Percentiles rank a stretch among this genome's conserved stretches.
Evolutionary conservation across 345 rosid species (phyloP).

Genomic region (Populus tremula): DNA sequence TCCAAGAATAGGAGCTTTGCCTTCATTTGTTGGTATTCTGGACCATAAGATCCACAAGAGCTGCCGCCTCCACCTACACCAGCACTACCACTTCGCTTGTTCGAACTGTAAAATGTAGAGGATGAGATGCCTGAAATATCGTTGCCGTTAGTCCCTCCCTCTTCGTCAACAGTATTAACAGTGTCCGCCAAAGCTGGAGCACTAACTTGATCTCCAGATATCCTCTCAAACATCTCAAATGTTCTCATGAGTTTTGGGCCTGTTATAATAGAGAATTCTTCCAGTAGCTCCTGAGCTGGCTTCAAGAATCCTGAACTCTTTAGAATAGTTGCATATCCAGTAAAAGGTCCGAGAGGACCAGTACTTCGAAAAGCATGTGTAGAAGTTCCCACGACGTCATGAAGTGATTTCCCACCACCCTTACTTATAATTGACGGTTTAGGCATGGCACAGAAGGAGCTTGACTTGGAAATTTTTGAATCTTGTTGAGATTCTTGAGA

Average conservation of each 20-base stretch:
- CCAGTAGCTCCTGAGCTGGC: constrained; percentile 51
- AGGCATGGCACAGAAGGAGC: constrained; percentile 11
- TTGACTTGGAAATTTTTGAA: constrained; percentile 8
- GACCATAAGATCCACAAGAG: constrained; percentile 31
- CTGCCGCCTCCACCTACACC: constrained; percentile 26
- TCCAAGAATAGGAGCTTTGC: constrained; percentile 53
- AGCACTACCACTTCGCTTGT: constrained; percentile 18
- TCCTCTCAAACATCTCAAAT: constrained; percentile 13
- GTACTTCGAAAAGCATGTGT: constrained; percentile 22
- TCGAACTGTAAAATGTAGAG: constrained; percentile 27
- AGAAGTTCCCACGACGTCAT: constrained; percentile 29
- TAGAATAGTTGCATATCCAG: constrained; percentile 64
- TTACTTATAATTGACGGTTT: constrained; percentile 26
- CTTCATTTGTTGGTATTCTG: constrained; percentile 52
- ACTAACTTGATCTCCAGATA: constrained; percentile 20
- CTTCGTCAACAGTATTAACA: constrained; percentile 10
- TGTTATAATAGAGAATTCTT: constrained; percentile 34
- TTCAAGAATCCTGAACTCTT: constrained; percentile 57
- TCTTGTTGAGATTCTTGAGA: constrained; percentile 20
- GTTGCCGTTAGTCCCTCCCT: constrained; percentile 12
- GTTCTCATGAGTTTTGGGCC: constrained; percentile 14
- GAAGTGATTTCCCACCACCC: constrained; percentile 30
- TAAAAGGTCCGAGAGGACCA: constrained; percentile 73
- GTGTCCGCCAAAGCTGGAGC: constrained; percentile 16
- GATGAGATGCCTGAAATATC: constrained; percentile 15